phyloP scores from a whole-genome alignment of 441 rosid genomes.

The Adansonia rubrostipa region DNA sequence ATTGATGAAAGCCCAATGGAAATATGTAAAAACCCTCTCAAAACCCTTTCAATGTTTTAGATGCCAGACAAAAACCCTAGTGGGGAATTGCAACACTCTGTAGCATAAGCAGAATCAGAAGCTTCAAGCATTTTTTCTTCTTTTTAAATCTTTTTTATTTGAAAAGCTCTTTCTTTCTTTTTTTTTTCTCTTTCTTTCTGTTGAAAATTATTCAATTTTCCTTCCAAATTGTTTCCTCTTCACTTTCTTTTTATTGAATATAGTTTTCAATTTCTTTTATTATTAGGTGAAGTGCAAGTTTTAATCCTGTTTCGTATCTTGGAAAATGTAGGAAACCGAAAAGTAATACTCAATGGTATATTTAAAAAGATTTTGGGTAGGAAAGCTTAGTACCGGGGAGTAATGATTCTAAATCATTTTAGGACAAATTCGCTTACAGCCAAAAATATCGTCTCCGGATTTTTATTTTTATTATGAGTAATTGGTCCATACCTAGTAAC shows the following conservation, averaged over 20 bases:
- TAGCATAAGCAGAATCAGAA: background rate
- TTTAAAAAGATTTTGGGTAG: too few species aligned
- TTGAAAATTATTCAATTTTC: background rate
- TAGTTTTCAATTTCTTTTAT: background rate
- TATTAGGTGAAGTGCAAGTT: conserved; percentile 48
- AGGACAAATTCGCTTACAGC: too few species aligned
- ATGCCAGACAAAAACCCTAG: background rate
- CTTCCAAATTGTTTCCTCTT: background rate
- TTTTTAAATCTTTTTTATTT: background rate
- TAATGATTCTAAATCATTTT: too few species aligned
- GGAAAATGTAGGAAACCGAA: background rate
- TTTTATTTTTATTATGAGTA: too few species aligned
- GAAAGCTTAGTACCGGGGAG: too few species aligned
- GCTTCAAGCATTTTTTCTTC: conserved; percentile 25
- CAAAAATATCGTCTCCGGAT: too few species aligned
- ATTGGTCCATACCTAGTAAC: too few species aligned
- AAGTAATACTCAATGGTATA: too few species aligned
- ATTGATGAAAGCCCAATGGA: background rate
- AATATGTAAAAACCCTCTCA: too few species aligned
- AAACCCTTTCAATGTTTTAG: too few species aligned
- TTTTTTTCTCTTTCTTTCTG: background rate
- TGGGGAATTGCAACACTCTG: background rate
- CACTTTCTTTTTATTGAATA: background rate
- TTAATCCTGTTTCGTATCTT: too few species aligned
- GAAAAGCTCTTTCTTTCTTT: too few species aligned